phyloP scores from a whole-genome alignment of 768 basidiomycete species.

The Polyporus arcularius region DNA sequence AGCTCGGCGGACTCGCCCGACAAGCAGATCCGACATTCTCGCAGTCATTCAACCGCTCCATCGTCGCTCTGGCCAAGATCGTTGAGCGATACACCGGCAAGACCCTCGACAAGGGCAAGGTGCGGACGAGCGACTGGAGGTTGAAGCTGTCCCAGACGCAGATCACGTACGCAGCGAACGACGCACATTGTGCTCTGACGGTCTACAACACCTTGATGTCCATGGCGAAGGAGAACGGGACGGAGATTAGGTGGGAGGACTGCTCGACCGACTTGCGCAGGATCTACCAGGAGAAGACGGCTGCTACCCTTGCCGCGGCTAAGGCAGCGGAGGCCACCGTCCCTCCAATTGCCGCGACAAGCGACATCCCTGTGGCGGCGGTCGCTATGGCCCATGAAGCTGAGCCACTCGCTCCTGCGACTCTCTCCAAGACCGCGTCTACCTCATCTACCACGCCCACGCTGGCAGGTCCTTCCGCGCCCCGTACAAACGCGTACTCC shows the following conservation, averaged over 20 bases:
- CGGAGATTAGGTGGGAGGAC: constrained; percentile 17
- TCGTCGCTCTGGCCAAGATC: constrained; percentile 46
- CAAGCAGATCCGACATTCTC: constrained; percentile 40
- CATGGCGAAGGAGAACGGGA: constrained; percentile 30
- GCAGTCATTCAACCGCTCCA: constrained; percentile 34
- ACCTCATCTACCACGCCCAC: not conserved
- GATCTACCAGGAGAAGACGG: constrained; percentile 10
- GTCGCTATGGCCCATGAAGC: too few relatives aligned
- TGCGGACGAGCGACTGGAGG: constrained; percentile 52
- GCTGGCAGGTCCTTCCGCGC: too few relatives aligned
- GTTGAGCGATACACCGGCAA: constrained; percentile 42
- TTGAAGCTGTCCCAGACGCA: constrained; percentile 37
- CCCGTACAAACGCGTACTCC: too few relatives aligned
- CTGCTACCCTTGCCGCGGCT: not conserved
- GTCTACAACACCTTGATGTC: constrained; percentile 41
- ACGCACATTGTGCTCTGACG: constrained; percentile 48
- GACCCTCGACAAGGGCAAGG: constrained; percentile 45
- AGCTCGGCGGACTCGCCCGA: constrained; percentile 46
- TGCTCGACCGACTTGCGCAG: constrained; percentile 33
- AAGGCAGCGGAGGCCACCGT: not conserved
- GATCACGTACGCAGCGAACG: constrained; percentile 52
- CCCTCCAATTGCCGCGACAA: not conserved
- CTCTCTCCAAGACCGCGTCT: not conserved
- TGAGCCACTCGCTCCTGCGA: too few relatives aligned
- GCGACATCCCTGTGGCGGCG: too few relatives aligned